These are phyloP conservation scores for Penicillium sp. DNA, from an alignment of 2,329 filamentous ascomycete genomes.

Conservation along the genomic window DNA sequence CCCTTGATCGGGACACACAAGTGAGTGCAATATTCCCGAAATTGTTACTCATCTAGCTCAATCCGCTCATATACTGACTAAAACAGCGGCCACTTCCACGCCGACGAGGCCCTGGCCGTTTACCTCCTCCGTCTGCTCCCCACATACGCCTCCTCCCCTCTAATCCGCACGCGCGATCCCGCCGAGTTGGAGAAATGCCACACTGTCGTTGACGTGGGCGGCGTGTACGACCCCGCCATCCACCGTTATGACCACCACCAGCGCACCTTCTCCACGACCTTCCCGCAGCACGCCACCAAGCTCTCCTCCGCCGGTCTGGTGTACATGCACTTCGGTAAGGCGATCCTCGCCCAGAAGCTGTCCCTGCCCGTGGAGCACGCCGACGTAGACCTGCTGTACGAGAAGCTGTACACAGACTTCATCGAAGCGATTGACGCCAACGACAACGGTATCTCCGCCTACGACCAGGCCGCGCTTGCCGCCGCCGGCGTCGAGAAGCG, in stretches of 20 bases:
- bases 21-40: slow-evolving; percentile 33
- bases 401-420: slow-evolving; percentile 89
- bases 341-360: slow-evolving; percentile 71
- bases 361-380: slow-evolving; percentile 60
- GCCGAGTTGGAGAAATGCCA: slow-evolving; percentile 76
- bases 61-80: slow-evolving; percentile 9
- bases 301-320: slow-evolving; percentile 91
- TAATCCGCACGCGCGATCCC: slow-evolving; percentile 86
- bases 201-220: slow-evolving; percentile 96
- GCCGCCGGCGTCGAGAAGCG: slow-evolving; percentile 75
- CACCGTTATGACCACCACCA: slow-evolving; percentile 98
- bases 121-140: slow-evolving; percentile 92
- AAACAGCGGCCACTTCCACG: slow-evolving; percentile 85
- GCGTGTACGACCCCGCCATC: slow-evolving; percentile 74
- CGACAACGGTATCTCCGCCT: slow-evolving; percentile 88
- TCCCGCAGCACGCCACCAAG: slow-evolving; percentile 81
- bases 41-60: background rate
- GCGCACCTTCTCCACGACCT: slow-evolving; percentile 80
- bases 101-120: slow-evolving; percentile 94
- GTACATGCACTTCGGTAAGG: slow-evolving; percentile 90
- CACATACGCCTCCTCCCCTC: slow-evolving; percentile 68
- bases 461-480: slow-evolving; percentile 69
- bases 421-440: slow-evolving; percentile 96
- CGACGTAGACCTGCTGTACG: slow-evolving; percentile 73
- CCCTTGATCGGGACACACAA: slow-evolving; percentile 89